These are phyloP conservation scores for Fusarium tuaranense DNA, from an alignment of 2,329 filamentous ascomycete species.

Conservation along the genomic window DNA sequence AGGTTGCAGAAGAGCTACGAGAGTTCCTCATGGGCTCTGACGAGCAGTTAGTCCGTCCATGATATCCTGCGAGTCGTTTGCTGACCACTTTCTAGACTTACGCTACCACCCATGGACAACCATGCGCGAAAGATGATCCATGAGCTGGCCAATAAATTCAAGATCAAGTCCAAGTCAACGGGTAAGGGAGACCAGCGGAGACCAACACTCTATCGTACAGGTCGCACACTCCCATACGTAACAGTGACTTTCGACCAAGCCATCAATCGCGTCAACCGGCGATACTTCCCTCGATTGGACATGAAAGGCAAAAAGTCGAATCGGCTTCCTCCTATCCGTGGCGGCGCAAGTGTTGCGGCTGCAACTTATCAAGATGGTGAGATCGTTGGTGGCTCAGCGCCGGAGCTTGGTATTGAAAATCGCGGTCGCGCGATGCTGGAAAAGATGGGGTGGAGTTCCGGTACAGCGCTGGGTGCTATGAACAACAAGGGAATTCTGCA, in stretches of 20 bases:
- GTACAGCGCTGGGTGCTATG: slow-evolving; percentile 82
- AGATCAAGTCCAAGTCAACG: slow-evolving; percentile 85
- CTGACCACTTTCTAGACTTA: slow-evolving; percentile 62
- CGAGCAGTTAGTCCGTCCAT: slow-evolving; percentile 66
- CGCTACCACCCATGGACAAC: slow-evolving; percentile 87
- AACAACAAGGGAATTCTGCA: slow-evolving; percentile 91
- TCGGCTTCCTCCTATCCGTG: slow-evolving; percentile 40
- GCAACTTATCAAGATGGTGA: slow-evolving; percentile 82
- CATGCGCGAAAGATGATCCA: slow-evolving; percentile 82
- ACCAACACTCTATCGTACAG: slow-evolving; percentile 81
- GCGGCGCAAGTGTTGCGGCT: slow-evolving; percentile 34
- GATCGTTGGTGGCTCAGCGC: slow-evolving; percentile 85
- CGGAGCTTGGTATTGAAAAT: slow-evolving; percentile 85
- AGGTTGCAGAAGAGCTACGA: slow-evolving; percentile 79
- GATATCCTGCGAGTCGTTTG: background rate
- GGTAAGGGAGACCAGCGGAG: slow-evolving; percentile 80
- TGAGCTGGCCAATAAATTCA: slow-evolving; percentile 79
- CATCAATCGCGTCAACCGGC: slow-evolving; percentile 53
- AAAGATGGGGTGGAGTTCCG: slow-evolving; percentile 96
- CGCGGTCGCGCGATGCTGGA: slow-evolving; percentile 89
- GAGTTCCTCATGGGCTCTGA: slow-evolving; percentile 74
- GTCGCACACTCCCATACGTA: slow-evolving; percentile 71
- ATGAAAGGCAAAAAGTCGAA: slow-evolving; percentile 50
- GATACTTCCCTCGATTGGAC: slow-evolving; percentile 68
- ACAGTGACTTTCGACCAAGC: slow-evolving; percentile 64